phyloP scores from a whole-genome alignment of 768 basidiomycete genomes.

The Tulasnella calospora region DNA sequence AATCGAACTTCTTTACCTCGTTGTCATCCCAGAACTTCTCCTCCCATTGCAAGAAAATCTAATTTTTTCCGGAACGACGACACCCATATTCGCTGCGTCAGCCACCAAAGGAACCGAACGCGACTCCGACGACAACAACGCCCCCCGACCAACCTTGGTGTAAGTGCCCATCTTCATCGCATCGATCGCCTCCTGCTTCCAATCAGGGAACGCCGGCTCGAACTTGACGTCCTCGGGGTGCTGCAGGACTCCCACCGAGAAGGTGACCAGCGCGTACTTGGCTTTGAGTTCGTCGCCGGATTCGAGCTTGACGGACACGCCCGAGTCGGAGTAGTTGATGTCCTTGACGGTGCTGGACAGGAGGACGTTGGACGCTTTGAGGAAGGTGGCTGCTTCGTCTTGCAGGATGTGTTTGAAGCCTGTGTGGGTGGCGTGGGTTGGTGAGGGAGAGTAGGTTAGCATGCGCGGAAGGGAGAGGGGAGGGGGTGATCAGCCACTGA shows the following conservation, averaged over 20 bases:
- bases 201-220: constrained; percentile 51
- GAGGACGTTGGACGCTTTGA: constrained; percentile 45
- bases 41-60: constrained; percentile 58
- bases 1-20: constrained; percentile 37
- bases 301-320: constrained; percentile 47
- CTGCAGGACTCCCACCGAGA: constrained; percentile 67
- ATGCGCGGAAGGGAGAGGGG: background rate
- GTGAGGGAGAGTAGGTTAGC: background rate
- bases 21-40: constrained; percentile 54
- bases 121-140: background rate
- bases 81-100: background rate
- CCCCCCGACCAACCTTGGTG: constrained; percentile 42
- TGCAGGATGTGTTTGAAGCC: constrained; percentile 52
- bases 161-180: constrained; percentile 61
- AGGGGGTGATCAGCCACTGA: background rate
- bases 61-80: background rate
- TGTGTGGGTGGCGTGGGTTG: background rate
- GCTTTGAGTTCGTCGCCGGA: constrained; percentile 45
- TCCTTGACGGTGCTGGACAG: constrained; percentile 49
- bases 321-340: constrained; percentile 45
- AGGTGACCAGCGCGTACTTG: constrained; percentile 61
- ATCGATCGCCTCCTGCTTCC: constrained; percentile 61
- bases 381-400: constrained; percentile 53
- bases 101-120: background rate
- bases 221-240: constrained; percentile 52